phyloP scores from a whole-genome alignment of 2,329 filamentous ascomycete species.

The Xylariaceae sp. region DNA sequence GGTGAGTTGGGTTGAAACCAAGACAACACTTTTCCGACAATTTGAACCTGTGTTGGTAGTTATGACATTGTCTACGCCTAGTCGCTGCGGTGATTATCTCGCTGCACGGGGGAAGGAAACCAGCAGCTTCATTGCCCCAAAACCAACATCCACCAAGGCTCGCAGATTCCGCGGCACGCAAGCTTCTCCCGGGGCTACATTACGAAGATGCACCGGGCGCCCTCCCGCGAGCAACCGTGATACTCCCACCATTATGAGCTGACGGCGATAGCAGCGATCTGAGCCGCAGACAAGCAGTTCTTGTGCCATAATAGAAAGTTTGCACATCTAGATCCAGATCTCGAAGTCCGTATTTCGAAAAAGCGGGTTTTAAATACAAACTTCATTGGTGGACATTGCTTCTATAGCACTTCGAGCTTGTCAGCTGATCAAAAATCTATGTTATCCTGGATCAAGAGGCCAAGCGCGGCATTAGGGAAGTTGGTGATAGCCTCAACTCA shows the following conservation, averaged over 20 bases:
- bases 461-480: slow-evolving; percentile 3
- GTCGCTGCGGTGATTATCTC: background rate
- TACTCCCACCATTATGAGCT: slow-evolving; percentile 2
- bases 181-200: background rate
- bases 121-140: slow-evolving; percentile 12
- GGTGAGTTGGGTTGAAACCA: background rate
- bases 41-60: background rate
- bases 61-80: background rate
- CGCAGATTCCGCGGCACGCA: background rate
- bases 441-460: background rate
- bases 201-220: slow-evolving; percentile 1
- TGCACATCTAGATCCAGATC: background rate
- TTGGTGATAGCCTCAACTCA: slow-evolving; percentile 28
- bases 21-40: background rate
- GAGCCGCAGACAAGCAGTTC: background rate
- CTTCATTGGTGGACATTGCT: background rate
- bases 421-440: background rate
- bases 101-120: slow-evolving; percentile 6
- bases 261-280: background rate
- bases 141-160: slow-evolving; percentile 10
- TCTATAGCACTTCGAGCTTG: background rate
- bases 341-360: background rate
- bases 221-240: background rate
- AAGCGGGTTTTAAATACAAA: background rate
- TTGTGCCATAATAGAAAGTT: background rate